Conservation (phyloP, 257 asterid genomes). For the Salvia rosmarinus region DNA sequence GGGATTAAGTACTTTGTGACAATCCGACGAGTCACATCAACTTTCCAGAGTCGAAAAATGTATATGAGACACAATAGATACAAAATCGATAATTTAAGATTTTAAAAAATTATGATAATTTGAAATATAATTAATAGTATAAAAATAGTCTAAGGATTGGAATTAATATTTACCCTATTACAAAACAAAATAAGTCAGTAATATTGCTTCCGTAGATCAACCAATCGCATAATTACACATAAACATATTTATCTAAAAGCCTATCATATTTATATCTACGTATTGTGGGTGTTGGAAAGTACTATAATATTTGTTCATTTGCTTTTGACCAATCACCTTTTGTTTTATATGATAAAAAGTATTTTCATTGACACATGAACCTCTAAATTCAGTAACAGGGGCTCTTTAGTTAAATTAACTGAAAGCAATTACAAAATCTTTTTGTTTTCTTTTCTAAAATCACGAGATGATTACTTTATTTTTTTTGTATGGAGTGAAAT, state of each 20-base stretch:
- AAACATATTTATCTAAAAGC: slow-evolving; percentile 7
- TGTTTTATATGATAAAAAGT: slow-evolving; percentile 17
- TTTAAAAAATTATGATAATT: no score
- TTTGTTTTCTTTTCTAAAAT: neutral
- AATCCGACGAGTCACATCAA: no score
- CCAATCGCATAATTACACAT: slow-evolving; percentile 35
- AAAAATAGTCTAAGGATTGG: no score
- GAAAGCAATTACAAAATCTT: no score
- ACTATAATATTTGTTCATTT: slow-evolving; percentile 28
- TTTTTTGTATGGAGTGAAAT: neutral
- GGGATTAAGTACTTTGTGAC: no score
- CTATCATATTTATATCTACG: neutral
- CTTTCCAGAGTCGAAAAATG: no score
- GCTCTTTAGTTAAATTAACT: neutral
- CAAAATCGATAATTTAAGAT: no score
- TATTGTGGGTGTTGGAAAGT: slow-evolving; percentile 33
- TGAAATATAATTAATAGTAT: no score
- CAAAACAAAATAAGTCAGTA: neutral
- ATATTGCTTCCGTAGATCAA: neutral
- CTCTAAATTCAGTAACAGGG: neutral
- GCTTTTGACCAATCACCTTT: slow-evolving; percentile 32
- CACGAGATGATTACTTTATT: neutral
- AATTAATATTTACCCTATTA: no score
- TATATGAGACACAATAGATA: no score
- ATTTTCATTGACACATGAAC: slow-evolving; percentile 20